phyloP scores from a whole-genome alignment of 768 basidiomycete genomes.

The Mrakia blollopis region DNA sequence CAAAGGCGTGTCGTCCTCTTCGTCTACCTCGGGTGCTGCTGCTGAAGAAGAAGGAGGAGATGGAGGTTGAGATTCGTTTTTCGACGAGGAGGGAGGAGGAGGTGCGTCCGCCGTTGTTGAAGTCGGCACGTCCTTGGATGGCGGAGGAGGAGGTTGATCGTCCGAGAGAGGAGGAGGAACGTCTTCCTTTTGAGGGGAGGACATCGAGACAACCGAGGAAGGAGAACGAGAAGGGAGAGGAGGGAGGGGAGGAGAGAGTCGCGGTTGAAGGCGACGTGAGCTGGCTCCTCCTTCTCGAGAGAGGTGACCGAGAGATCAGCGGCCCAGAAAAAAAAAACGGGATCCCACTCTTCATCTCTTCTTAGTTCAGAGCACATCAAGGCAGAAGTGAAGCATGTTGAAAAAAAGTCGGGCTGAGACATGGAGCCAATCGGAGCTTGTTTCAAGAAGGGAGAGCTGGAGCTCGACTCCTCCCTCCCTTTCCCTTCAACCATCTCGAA shows the following conservation, averaged over 20 bases:
- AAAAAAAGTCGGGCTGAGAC: too few species aligned
- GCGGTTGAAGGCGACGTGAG: not conserved
- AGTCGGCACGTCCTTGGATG: not conserved
- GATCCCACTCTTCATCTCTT: too few species aligned
- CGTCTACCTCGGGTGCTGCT: not conserved
- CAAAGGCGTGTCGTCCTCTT: not conserved
- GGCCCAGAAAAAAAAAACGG: too few species aligned
- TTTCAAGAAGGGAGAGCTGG: too few species aligned
- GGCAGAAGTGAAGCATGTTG: too few species aligned
- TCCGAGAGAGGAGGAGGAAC: not conserved
- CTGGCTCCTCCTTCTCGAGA: too few species aligned
- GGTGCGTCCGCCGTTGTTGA: not conserved
- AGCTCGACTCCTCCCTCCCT: not conserved
- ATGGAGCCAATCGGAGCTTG: too few species aligned
- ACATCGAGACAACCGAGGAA: not conserved
- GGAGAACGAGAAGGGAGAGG: not conserved
- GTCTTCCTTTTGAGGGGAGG: not conserved
- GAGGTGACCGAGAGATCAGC: too few species aligned
- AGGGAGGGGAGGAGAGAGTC: not conserved
- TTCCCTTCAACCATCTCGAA: not conserved
- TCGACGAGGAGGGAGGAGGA: not conserved
- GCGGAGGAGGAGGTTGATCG: slow-evolving; percentile 1
- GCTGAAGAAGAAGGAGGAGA: not conserved
- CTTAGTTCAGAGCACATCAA: too few species aligned
- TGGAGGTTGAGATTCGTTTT: not conserved